These are phyloP conservation scores for Nicotiana rustica DNA, from an alignment of 305 asterid genomes.

Conservation along the genomic window DNA sequence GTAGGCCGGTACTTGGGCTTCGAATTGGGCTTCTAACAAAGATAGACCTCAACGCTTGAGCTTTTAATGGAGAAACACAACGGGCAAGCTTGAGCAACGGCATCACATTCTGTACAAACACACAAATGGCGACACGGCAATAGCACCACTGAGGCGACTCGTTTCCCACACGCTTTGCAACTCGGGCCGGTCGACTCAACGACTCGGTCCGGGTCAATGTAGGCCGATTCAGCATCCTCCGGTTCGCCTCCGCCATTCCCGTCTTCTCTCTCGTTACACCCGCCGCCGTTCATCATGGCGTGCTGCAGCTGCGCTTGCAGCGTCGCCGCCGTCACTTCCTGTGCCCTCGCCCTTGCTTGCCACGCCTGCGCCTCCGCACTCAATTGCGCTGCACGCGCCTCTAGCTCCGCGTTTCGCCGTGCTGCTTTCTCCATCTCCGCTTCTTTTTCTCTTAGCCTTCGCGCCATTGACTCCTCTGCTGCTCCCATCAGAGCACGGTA, in stretches of 20 bases:
- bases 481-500: slow-evolving; percentile 41
- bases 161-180: slow-evolving; percentile 40
- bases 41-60: slow-evolving; percentile 40
- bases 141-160: slow-evolving; percentile 37
- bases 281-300: slow-evolving; percentile 28
- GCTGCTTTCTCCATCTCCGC: slow-evolving; percentile 48
- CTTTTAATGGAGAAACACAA: slow-evolving; percentile 37
- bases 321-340: slow-evolving; percentile 47
- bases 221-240: slow-evolving; percentile 46
- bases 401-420: slow-evolving; percentile 46
- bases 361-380: slow-evolving; percentile 52
- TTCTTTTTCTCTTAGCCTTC: slow-evolving; percentile 50
- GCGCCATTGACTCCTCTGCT: slow-evolving; percentile 46
- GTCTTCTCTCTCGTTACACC: neutral
- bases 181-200: slow-evolving; percentile 34
- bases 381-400: slow-evolving; percentile 49
- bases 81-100: slow-evolving; percentile 38
- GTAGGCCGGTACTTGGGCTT: neutral
- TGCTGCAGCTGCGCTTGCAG: slow-evolving; percentile 43
- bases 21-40: slow-evolving; percentile 31
- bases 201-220: slow-evolving; percentile 42
- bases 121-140: slow-evolving; percentile 46
- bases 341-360: slow-evolving; percentile 50
- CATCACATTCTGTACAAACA: slow-evolving; percentile 41
- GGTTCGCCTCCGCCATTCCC: slow-evolving; percentile 31